These are phyloP conservation scores for Trichophyton mentagrophytes DNA, from an alignment of 2,329 filamentous ascomycete genomes.

Conservation along the genomic window DNA sequence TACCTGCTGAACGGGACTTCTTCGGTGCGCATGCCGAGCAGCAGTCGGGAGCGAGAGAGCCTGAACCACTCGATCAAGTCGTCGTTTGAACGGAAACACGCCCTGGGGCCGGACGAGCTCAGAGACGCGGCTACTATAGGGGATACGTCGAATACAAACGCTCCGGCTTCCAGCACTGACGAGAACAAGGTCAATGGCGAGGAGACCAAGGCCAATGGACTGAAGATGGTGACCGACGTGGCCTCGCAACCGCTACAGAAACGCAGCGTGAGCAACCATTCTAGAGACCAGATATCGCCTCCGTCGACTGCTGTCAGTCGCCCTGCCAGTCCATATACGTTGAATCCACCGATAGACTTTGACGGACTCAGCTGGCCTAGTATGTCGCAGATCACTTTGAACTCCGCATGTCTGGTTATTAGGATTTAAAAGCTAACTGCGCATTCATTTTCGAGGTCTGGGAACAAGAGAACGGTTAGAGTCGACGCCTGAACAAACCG, in stretches of 20 bases:
- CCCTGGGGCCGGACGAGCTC: background rate
- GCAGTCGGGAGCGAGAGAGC: conserved; percentile 44
- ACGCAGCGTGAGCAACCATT: conserved; percentile 35
- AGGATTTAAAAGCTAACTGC: background rate
- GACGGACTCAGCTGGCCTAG: conserved; percentile 42
- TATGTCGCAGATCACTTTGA: conserved; percentile 22
- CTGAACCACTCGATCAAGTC: conserved; percentile 47
- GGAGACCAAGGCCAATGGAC: conserved; percentile 3
- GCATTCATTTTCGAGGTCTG: conserved; percentile 22
- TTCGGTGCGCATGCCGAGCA: conserved; percentile 38
- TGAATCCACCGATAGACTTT: conserved; percentile 39
- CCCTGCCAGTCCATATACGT: conserved; percentile 38
- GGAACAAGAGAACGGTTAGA: conserved; percentile 42
- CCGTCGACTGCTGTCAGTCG: conserved; percentile 40
- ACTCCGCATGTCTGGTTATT: background rate
- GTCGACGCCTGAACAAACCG: conserved; percentile 45
- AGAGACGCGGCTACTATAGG: conserved; percentile 34
- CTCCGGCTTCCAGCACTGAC: background rate
- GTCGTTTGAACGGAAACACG: conserved; percentile 36
- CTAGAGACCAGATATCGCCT: conserved; percentile 39
- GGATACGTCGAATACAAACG: background rate
- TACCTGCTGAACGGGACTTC: conserved; percentile 45
- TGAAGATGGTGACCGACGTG: conserved; percentile 9
- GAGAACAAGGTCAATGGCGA: background rate
- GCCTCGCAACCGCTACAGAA: conserved; percentile 3